Base-by-base conservation (phyloP, 2,329 filamentous ascomycete genomes). In the Microsporum audouinii region DNA sequence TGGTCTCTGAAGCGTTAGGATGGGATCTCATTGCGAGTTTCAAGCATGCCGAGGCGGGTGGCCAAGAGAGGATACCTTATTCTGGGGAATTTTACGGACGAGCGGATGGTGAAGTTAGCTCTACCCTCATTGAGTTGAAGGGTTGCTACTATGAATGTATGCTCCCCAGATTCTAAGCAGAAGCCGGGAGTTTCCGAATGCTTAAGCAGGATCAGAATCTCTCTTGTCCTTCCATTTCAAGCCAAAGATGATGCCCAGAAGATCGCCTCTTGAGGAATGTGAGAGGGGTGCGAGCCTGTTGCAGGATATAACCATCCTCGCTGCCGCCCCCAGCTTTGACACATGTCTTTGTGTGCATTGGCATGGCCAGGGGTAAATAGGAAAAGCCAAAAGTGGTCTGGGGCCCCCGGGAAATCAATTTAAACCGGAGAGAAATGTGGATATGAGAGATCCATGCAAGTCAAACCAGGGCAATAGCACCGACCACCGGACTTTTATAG, bases 181-280 rank as follows among this genome's bases (percentile, higher is more conserved):
- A 55, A 55, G 31, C 51, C 51, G 51, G 51, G 14, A 34, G 31
- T 55, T 36, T 55, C 51, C 51, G 51, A 36, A 51, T 51, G 45
- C 45, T 51, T 55, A 17, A 8, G 5, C 43, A 0, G 8, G 43
- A 12, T 14, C 10, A 55, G 51, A 33, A 29, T 17, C 12, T 55
- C 10, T 29, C n/a, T 36, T 31, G 33, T 31, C 51, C 12, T 55
- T 55, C 51, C 31, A 55, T 34, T n/a, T 38, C 27, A 6, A 27
- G 51, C 36, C 31, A 14, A 55, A 53, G 31, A 8, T 36, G 51
- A 55, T 55, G 51, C 31, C 31, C 31, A 36, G 51, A 34, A n/a
- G 31, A 34, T 55, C 33, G n/a, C 51, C 51, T 36, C 51, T 55
- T 55, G 34, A 34, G 51, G 51, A 55, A 55, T 38, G 33, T 55